Evolutionary conservation across 2,329 filamentous ascomycete genomes (phyloP), one percentile per base, ranked within the genome.

Genomic region (Fusarium coicis): DNA sequence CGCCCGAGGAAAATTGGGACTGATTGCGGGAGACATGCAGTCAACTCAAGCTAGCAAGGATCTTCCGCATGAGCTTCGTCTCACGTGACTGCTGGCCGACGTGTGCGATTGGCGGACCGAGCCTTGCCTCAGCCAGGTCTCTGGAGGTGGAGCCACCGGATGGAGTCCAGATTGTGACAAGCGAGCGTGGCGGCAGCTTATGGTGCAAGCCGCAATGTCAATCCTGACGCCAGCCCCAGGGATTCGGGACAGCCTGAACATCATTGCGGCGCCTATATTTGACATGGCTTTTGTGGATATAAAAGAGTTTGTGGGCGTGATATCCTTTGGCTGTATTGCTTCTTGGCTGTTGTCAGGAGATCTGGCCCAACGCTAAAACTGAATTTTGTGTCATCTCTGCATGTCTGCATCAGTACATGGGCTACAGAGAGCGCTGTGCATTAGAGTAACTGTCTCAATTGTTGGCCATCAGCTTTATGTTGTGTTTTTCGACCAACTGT

Each of bases 101-200:
- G 81, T 78, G 80, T 79, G 80, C 80, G 79, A 82, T 82, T 81
- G 78, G 81, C 81, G 81, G 81, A 80, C 76, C 80, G 81, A 75
- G 74, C 80, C 79, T 79, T 81, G 73, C 73, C 71, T 77, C 72
- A 66, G 65, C 69, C 49, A 70, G 50, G 59, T 77, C 76, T 79
- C 76, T 78, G 70, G 75, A 71, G 43, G 68, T 59, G 56, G 62
- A 30, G 52, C 66, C 39, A 57, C 39, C 15, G 15, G 37, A 58
- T 63, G 63, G 43, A 64, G 70, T 71, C 60, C 37, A 68, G 66
- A 63, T 57, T 75, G 62, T 74, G 70, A 74, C 66, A 75, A 68
- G 61, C 66, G 57, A 66, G 66, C 56, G 58, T 69, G 58, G 61
- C 56, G 63, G 63, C 58, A 64, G 65, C 52, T 74, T 39, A 53